Conservation (phyloP, 2,329 filamentous ascomycete species). For the Beauveria caledonica region DNA sequence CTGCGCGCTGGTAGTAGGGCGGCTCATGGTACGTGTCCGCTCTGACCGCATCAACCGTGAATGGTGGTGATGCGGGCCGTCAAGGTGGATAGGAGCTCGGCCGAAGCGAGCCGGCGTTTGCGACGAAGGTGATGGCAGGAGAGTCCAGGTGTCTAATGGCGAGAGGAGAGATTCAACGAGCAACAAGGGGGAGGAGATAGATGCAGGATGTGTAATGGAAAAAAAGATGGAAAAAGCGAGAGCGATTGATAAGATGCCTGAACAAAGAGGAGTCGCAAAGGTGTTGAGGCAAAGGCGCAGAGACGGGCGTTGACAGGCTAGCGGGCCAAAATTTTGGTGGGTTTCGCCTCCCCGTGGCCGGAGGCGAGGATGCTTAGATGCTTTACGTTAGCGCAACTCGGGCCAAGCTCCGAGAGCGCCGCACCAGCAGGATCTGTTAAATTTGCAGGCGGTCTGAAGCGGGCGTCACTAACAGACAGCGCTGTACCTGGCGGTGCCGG, state of each 20-base stretch:
- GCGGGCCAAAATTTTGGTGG: conserved; percentile 9
- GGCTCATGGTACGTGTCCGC: conserved; percentile 3
- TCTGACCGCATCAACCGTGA: conserved; percentile 6
- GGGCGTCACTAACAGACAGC: neutral
- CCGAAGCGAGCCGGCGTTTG: conserved; percentile 6
- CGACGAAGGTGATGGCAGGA: neutral
- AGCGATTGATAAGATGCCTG: conserved; percentile 6
- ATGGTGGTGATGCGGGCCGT: neutral
- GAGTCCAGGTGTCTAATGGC: neutral
- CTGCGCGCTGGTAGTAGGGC: neutral
- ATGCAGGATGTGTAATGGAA: neutral
- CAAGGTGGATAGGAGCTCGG: conserved; percentile 10
- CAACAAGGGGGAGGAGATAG: neutral
- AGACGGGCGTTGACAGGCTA: neutral
- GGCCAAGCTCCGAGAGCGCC: conserved; percentile 6
- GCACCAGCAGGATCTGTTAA: neutral
- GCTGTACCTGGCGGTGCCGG: neutral
- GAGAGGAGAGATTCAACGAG: neutral
- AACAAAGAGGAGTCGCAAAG: neutral
- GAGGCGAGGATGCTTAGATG: conserved; percentile 6
- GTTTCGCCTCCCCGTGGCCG: conserved; percentile 11
- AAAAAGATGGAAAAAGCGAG: neutral
- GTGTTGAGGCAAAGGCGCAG: neutral
- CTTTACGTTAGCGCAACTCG: conserved; percentile 10
- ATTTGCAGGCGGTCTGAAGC: neutral